Evolutionary conservation across 768 basidiomycete species (phyloP).

Genomic region (Rhizopogon sp.): DNA sequence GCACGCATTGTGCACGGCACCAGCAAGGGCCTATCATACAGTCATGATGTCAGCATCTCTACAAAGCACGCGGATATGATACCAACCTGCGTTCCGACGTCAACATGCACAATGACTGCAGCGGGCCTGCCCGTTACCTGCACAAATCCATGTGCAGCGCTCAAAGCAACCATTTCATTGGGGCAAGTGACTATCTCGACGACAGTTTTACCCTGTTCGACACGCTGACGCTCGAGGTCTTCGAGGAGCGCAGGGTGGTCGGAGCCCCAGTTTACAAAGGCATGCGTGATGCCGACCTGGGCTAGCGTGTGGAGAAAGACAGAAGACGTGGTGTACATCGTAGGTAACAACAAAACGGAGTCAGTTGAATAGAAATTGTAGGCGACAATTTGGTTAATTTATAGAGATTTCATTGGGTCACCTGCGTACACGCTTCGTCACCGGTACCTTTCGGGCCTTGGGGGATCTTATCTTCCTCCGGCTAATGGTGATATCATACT

Average conservation of each 20-base stretch:
- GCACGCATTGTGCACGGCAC: slow-evolving; percentile 70
- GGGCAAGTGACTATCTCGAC: slow-evolving; percentile 63
- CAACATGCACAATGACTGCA: slow-evolving; percentile 71
- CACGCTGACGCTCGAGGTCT: slow-evolving; percentile 56
- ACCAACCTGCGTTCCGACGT: slow-evolving; percentile 61
- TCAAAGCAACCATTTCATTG: slow-evolving; percentile 74
- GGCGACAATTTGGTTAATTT: neutral
- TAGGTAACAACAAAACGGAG: neutral
- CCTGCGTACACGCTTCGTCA: too few relatives aligned
- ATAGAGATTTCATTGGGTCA: neutral
- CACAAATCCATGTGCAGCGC: slow-evolving; percentile 67
- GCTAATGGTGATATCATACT: too few relatives aligned
- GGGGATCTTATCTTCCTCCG: too few relatives aligned
- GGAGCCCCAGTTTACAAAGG: slow-evolving; percentile 74
- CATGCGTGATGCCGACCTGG: slow-evolving; percentile 58
- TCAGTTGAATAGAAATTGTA: too few relatives aligned
- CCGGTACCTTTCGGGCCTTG: too few relatives aligned
- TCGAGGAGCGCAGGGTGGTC: slow-evolving; percentile 72
- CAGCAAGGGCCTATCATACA: slow-evolving; percentile 49
- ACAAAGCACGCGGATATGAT: neutral
- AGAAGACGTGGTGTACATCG: slow-evolving; percentile 56
- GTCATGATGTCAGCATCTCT: neutral
- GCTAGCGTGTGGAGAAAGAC: slow-evolving; percentile 53
- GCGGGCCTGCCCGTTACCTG: slow-evolving; percentile 63
- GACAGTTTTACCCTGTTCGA: slow-evolving; percentile 27